Percentiles rank a stretch among this genome's conserved stretches.
Evolutionary conservation across 2,329 filamentous ascomycete species (phyloP).

Genomic region (Nemania sp.): DNA sequence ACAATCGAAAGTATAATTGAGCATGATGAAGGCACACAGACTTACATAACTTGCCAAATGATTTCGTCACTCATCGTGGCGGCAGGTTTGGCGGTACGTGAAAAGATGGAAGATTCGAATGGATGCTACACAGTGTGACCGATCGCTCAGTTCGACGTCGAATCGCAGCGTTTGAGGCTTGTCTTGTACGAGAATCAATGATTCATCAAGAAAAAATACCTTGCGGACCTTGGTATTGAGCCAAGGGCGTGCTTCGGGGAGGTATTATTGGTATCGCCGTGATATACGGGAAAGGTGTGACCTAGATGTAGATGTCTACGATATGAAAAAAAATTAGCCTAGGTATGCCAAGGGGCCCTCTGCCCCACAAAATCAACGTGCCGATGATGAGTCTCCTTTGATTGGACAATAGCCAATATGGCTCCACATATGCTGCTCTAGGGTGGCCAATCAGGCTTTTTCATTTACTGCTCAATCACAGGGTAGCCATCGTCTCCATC

Average conservation of each 20-base stretch:
- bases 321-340: conserved; percentile 31
- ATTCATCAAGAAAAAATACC: no score
- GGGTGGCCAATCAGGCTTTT: conserved; percentile 20
- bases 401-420: conserved; percentile 4
- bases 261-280: background rate
- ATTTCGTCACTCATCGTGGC: conserved; percentile 92
- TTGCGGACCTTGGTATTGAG: no score
- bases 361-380: conserved; percentile 2
- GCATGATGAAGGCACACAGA: background rate
- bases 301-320: conserved; percentile 4
- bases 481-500: background rate
- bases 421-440: background rate
- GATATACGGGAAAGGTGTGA: conserved; percentile 11
- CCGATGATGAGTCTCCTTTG: background rate
- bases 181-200: no score
- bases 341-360: conserved; percentile 15
- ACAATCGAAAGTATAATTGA: no score
- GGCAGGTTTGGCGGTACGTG: conserved; percentile 8
- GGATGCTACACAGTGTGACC: no score
- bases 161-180: no score
- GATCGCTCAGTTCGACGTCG: no score
- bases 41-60: conserved; percentile 84
- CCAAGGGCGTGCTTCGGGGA: background rate
- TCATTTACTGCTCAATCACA: background rate
- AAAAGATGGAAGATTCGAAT: background rate